phyloP scores from a whole-genome alignment of 2,329 filamentous ascomycete genomes.

The Cryphonectria japonica region DNA sequence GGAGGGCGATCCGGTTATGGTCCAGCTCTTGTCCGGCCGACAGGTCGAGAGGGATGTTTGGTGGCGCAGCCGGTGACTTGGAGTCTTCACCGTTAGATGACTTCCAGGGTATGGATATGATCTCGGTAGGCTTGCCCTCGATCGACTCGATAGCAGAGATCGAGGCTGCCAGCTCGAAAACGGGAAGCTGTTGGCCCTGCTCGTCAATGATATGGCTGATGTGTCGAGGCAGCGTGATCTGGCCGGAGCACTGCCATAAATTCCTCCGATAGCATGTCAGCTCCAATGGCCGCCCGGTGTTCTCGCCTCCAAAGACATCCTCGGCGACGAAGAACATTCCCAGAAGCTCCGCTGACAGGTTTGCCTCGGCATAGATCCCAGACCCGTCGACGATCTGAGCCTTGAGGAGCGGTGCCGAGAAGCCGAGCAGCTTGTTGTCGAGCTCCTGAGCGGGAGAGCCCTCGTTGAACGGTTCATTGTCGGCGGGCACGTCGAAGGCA shows the following conservation, averaged over 20 bases:
- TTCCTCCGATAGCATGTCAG: conserved; percentile 95
- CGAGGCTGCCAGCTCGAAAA: conserved; percentile 77
- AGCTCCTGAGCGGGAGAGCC: conserved; percentile 58
- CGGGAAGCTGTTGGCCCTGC: conserved; percentile 75
- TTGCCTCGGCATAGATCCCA: conserved; percentile 65
- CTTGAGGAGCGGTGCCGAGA: conserved; percentile 66
- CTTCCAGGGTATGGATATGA: conserved; percentile 97
- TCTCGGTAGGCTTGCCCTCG: conserved; percentile 88
- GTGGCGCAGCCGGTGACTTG: conserved; percentile 55
- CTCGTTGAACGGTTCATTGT: conserved; percentile 39
- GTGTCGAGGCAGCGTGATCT: conserved; percentile 75
- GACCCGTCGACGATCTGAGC: conserved; percentile 67
- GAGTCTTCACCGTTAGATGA: conserved; percentile 57
- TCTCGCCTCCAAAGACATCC: conserved; percentile 71
- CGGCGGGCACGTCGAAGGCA: conserved; percentile 47
- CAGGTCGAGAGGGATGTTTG: conserved; percentile 59
- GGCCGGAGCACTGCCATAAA: conserved; percentile 91
- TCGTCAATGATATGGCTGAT: conserved; percentile 72
- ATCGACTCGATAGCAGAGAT: conserved; percentile 90
- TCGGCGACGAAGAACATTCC: conserved; percentile 91
- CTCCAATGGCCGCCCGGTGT: conserved; percentile 67
- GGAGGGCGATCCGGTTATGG: conserved; percentile 76
- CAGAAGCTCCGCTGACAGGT: conserved; percentile 75
- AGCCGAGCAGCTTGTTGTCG: conserved; percentile 75
- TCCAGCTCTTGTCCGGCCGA: conserved; percentile 71